Evolutionary conservation across 169 alveolate species (phyloP).

Genomic region (Plasmodium gallinaceum): DNA sequence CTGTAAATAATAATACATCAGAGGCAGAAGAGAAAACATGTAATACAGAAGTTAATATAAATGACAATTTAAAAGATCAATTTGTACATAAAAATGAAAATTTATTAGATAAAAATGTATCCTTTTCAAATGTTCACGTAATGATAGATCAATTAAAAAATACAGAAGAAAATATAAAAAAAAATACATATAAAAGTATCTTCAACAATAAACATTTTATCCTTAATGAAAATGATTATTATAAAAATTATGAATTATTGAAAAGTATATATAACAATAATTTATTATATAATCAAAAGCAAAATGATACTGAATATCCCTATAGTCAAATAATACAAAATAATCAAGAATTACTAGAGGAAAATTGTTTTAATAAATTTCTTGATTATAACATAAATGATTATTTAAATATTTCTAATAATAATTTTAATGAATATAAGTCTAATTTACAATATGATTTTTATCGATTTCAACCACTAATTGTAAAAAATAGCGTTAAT

Average conservation of each 20-base stretch:
- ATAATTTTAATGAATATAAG: background rate
- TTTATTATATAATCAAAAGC: background rate
- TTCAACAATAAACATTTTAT: constrained; percentile 8
- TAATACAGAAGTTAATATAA: too few species aligned
- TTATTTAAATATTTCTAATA: background rate
- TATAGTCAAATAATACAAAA: constrained; percentile 2
- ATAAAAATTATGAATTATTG: background rate
- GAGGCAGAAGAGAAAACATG: too few species aligned
- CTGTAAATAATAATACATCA: too few species aligned
- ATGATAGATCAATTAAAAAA: background rate
- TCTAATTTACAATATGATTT: background rate
- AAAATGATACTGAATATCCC: constrained; percentile 15
- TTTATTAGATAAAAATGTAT: constrained; percentile 1
- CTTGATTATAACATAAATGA: constrained; percentile 3
- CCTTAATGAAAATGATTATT: background rate
- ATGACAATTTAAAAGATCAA: too few species aligned
- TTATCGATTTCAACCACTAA: constrained; percentile 4
- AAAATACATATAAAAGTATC: background rate
- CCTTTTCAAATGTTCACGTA: background rate
- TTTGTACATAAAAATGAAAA: background rate
- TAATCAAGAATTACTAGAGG: constrained; percentile 4
- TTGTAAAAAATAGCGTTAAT: background rate
- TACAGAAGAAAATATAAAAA: too few species aligned
- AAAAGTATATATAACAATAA: background rate
- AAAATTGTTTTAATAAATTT: constrained; percentile 5